These are phyloP conservation scores for Schizosaccharomyces japonicus DNA, from an alignment of 805 yeast species.

Conservation along the genomic window DNA sequence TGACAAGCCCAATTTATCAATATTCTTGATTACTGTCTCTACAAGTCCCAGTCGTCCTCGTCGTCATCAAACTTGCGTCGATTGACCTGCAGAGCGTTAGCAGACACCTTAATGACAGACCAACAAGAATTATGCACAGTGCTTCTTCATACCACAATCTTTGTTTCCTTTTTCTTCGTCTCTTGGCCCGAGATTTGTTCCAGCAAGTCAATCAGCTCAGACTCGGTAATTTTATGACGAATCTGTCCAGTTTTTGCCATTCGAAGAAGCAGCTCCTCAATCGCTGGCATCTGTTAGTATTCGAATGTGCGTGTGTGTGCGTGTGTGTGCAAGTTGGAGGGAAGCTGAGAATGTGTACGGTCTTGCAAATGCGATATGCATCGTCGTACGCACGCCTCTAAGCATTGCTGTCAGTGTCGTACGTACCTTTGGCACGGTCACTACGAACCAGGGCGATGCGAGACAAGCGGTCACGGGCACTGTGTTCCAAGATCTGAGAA, in stretches of 20 bases:
- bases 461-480: conserved; percentile 68
- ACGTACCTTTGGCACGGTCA: conserved; percentile 48
- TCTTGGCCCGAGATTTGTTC: conserved; percentile 59
- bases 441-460: conserved; percentile 75
- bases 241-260: conserved; percentile 59
- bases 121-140: background rate
- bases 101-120: background rate
- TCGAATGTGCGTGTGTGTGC: conserved; percentile 7
- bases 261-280: conserved; percentile 53
- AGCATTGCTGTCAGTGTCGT: no score
- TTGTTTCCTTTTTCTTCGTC: conserved; percentile 29
- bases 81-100: background rate
- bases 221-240: conserved; percentile 48
- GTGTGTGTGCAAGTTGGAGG: background rate
- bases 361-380: no score
- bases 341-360: no score
- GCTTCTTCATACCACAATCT: conserved; percentile 36
- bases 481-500: conserved; percentile 52
- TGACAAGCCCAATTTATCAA: no score
- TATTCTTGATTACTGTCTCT: no score
- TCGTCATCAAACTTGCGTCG: background rate
- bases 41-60: conserved; percentile 1
- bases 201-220: conserved; percentile 58
- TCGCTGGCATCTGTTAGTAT: no score
- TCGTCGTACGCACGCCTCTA: no score